These are phyloP conservation scores for Phoenix dactylifera DNA, from an alignment of 176 grass and related monocot genomes.

Conservation along the genomic window DNA sequence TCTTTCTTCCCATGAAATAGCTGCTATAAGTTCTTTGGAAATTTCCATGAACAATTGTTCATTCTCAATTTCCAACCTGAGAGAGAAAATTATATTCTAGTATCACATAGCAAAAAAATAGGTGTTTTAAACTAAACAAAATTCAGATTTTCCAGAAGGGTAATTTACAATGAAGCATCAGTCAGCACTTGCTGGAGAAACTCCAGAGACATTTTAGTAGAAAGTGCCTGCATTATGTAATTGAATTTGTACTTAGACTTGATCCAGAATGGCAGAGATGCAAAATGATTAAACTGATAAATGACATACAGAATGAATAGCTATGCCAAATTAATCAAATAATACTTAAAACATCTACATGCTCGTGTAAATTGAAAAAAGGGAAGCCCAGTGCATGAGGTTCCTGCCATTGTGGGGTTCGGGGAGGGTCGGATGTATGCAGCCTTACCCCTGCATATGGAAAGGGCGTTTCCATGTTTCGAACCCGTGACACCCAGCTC, in stretches of 20 bases:
- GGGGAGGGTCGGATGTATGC: no score
- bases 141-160: not conserved
- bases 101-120: no score
- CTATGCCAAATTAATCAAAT: not conserved
- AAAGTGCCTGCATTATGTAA: constrained; percentile 51
- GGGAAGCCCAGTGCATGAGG: no score
- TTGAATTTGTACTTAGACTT: constrained; percentile 7
- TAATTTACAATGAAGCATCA: constrained; percentile 69
- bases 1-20: constrained; percentile 67
- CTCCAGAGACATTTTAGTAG: constrained; percentile 36
- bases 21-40: constrained; percentile 35
- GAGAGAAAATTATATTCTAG: constrained; percentile 1
- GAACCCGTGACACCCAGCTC: no score
- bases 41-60: constrained; percentile 59
- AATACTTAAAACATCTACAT: not conserved
- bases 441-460: no score
- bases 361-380: not conserved
- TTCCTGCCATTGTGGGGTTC: no score
- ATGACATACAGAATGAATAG: no score
- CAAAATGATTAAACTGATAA: not conserved
- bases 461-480: no score
- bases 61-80: constrained; percentile 66
- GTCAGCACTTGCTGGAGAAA: constrained; percentile 44
- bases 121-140: no score
- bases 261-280: constrained; percentile 8